Conservation (phyloP, 2,329 filamentous ascomycete species). For the Leptographium galeiforme region DNA sequence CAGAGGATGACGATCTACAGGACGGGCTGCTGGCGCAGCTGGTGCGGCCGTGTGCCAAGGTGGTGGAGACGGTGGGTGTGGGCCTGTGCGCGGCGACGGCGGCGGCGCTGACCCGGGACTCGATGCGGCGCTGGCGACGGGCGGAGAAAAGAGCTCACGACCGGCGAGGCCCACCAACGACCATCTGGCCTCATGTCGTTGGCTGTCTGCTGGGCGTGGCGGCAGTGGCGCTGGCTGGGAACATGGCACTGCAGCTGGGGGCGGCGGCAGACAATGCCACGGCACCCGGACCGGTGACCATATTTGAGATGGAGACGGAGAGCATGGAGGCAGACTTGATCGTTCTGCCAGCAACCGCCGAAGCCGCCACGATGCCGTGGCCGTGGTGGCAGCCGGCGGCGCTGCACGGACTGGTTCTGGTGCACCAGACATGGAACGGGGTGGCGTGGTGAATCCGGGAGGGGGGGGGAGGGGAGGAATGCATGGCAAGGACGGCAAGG, state of each 20-base stretch:
- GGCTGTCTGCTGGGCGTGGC: conserved; percentile 7
- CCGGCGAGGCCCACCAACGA: not conserved
- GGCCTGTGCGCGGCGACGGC: conserved; percentile 7
- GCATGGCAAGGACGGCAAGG: too few species aligned
- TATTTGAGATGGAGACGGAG: too few species aligned
- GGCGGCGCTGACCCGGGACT: conserved; percentile 1
- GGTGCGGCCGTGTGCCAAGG: conserved; percentile 4
- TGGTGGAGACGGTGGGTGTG: conserved; percentile 5
- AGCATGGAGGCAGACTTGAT: not conserved
- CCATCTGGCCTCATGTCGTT: not conserved
- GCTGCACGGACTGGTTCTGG: conserved; percentile 7
- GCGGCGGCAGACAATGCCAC: not conserved
- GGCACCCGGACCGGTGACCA: too few species aligned
- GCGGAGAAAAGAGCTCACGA: not conserved
- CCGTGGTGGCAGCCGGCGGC: conserved; percentile 9
- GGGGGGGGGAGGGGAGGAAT: too few species aligned
- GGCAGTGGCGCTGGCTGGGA: conserved; percentile 5
- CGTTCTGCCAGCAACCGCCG: not conserved
- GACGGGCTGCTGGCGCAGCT: not conserved
- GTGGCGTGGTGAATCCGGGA: not conserved
- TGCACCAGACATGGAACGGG: conserved; percentile 8
- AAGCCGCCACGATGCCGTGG: conserved; percentile 2
- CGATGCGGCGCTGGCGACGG: conserved; percentile 1
- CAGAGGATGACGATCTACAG: too few species aligned
- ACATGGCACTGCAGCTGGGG: conserved; percentile 8